Evolutionary conservation across 768 basidiomycete species (phyloP).

Genomic region (Tulasnella calospora): DNA sequence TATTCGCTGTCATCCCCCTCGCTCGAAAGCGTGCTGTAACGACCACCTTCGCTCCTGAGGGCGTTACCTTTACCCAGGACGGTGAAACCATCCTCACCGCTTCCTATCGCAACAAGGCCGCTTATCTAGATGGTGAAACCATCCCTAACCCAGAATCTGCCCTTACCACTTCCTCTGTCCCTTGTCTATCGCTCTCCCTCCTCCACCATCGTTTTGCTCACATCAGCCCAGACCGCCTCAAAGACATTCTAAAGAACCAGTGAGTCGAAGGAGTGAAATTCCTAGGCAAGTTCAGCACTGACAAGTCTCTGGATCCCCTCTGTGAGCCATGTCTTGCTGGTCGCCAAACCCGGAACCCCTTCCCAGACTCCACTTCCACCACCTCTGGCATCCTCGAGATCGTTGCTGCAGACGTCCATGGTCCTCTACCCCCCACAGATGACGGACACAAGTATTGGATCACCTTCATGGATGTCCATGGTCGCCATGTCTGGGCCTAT

Average conservation of each 20-base stretch:
- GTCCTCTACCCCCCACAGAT: too few species aligned
- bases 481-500: too few species aligned
- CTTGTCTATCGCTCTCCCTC: neutral
- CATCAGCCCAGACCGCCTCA: neutral
- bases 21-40: neutral
- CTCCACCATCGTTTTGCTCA: neutral
- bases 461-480: too few species aligned
- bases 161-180: slow-evolving; percentile 10
- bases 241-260: neutral
- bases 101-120: neutral
- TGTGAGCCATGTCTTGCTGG: neutral
- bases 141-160: neutral
- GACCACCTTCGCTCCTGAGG: too few species aligned
- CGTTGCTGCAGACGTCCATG: too few species aligned
- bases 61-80: neutral
- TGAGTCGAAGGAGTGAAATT: too few species aligned
- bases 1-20: neutral
- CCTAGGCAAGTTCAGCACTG: too few species aligned
- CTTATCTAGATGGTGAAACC: neutral
- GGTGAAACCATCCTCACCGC: neutral
- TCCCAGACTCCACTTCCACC: neutral
- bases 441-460: too few species aligned
- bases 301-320: too few species aligned
- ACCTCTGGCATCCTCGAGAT: too few species aligned
- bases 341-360: neutral